A percentile compares a stretch with the other conserved stretches of the same genome.
Conservation (phyloP, 805 yeast genomes). For the Cyberlindnera saturnus region DNA sequence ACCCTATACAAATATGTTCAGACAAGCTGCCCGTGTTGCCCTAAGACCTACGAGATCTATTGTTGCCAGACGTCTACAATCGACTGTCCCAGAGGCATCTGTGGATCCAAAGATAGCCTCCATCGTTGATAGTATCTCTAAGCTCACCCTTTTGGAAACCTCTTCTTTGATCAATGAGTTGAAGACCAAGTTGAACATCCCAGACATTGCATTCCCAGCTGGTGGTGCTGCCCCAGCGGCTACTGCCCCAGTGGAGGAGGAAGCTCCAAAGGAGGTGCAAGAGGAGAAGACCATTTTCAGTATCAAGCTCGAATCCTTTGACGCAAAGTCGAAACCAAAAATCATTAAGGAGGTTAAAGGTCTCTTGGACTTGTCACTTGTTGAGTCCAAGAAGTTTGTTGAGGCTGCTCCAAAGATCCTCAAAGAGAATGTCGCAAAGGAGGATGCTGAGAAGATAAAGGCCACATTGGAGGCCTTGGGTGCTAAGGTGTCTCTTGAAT, state of each 20-base stretch:
- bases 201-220: slow-evolving; percentile 86
- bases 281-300: slow-evolving; percentile 93
- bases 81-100: slow-evolving; percentile 34
- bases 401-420: slow-evolving; percentile 95
- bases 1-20: slow-evolving; percentile 6
- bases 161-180: slow-evolving; percentile 78
- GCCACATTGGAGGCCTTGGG: slow-evolving; percentile 89
- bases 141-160: slow-evolving; percentile 88
- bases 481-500: slow-evolving; percentile 88
- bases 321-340: slow-evolving; percentile 93
- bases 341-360: slow-evolving; percentile 95
- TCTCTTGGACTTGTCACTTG: slow-evolving; percentile 84
- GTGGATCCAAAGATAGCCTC: slow-evolving; percentile 84
- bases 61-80: slow-evolving; percentile 28
- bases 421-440: slow-evolving; percentile 94
- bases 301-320: slow-evolving; percentile 88
- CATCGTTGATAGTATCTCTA: slow-evolving; percentile 87
- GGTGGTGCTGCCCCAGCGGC: slow-evolving; percentile 55
- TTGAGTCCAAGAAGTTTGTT: slow-evolving; percentile 95
- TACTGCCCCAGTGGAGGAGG: slow-evolving; percentile 66
- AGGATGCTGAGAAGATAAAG: slow-evolving; percentile 96
- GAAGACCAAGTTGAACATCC: slow-evolving; percentile 78
- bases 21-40: slow-evolving; percentile 16
- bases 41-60: slow-evolving; percentile 16
- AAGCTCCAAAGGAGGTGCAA: slow-evolving; percentile 67